Evolutionary conservation across 2,329 filamentous ascomycete species (phyloP), one percentile per base, ranked within the genome.

Genomic region (Penicillium freii): DNA sequence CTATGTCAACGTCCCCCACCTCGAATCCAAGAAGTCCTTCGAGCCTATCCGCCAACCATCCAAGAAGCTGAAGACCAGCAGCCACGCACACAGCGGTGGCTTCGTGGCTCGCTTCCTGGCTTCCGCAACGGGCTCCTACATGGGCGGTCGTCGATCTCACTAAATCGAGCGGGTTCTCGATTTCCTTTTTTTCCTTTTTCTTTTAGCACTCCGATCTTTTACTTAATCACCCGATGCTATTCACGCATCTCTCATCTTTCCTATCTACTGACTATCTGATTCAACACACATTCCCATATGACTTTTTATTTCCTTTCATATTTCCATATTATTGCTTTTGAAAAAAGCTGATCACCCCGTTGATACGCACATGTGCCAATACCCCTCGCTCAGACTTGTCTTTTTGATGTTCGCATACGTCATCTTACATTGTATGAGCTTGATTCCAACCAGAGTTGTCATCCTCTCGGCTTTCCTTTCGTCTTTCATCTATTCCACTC

Each of bases 91-190:
- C 36, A 62, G 69, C n/a, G 68, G 72, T 25, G 73, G 77, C 29
- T 70, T 78, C 29, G 74, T 79, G 45, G 75, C 76, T 29, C 68
- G 76, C 17, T 76, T 79, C 62, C 68, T 79, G 47, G 76, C 72
- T 25, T 77, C 75, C 6, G 76, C 76, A 8, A 71, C 76, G 1
- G 71, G 71, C 8, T 73, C 74, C 2, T 78, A 78, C 59, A 74
- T 74, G 69, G 71, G 72, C 13, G 69, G 70, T 50, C 71, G 74
- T 59, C 73, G 75, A 34, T 64, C 68, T 31, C 66, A 71, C 57
- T 68, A 58, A 64, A 61, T 62, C 58, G 59, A 66, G 61, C 63
- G 31, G 62, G 62, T 55, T 51, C 63, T 68, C 55, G 63, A 57
- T 57, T 23, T 31, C 11, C 38, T 3, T 17, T 19, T 29, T 9